Evolutionary conservation across 2,329 filamentous ascomycete species (phyloP).

Genomic region (Akanthomyces muscarius): DNA sequence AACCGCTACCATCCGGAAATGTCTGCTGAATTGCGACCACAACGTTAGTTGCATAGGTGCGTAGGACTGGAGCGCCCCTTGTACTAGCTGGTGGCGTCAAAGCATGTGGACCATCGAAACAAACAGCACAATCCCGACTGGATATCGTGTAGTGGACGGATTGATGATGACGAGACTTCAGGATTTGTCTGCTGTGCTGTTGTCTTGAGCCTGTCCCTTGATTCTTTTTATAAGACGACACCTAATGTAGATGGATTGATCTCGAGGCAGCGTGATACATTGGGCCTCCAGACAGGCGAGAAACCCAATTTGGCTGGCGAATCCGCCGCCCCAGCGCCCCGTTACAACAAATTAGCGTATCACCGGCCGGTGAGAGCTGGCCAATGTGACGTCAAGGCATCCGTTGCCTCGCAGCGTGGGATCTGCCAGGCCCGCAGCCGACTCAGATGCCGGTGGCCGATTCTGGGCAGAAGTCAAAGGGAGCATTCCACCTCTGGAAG

Average conservation of each 20-base stretch:
- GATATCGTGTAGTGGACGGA: neutral
- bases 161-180: neutral
- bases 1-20: conserved; percentile 16
- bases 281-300: neutral
- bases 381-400: conserved; percentile 11
- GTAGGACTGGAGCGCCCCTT: neutral
- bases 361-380: neutral
- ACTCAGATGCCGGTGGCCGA: conserved; percentile 14
- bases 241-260: neutral
- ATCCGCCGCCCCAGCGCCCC: neutral
- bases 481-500: conserved; percentile 8
- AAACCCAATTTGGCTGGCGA: conserved; percentile 4
- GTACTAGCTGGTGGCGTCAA: neutral
- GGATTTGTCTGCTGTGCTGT: neutral
- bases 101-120: neutral
- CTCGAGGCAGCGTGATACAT: neutral
- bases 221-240: neutral
- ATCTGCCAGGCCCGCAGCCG: conserved; percentile 14
- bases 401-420: conserved; percentile 5
- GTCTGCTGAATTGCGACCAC: neutral
- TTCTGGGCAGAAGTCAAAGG: neutral
- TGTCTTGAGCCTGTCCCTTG: neutral
- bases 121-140: neutral
- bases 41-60: too few species aligned
- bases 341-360: conserved; percentile 4